Evolutionary conservation across 1,139 yeast genomes (phyloP), one percentile per base, ranked within the genome.

Genomic region (Saccharomyces hybrid): DNA sequence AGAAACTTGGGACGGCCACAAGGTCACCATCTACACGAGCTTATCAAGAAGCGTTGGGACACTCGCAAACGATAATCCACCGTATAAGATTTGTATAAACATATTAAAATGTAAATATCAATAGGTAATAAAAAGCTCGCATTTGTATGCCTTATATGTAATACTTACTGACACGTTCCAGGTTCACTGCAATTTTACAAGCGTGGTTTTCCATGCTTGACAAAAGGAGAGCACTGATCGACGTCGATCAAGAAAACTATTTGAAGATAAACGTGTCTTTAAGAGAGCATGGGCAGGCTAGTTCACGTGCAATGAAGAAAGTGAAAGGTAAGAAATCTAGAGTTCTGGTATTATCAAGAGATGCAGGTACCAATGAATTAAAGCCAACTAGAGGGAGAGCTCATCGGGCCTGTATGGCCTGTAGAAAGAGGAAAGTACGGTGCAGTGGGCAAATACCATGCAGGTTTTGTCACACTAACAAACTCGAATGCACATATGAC

Each of bases 401-500:
- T 29, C 81, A 93, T 0, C 74, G 93, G 54, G 96, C 96, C 2
- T 89, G 96, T 69, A 93, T 86, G 64, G 83, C 83, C 57, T 89
- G 95, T 70, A 73, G 85, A 64, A 75, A 81, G 69, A 84, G 87
- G 68, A 89, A 89, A 70, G 91, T 88, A 63, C 86, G 86, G 66
- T 89, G 96, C 71, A 95, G 88, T 60, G 96, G 96, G 14, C 82
- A 83, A 65, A 84, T 83, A 63, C 96, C 96, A 1, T 89, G 96
- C 71, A 84, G 85, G 51, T 95, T 87, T 68, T 88, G 96, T 68
- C 84, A 91, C 1, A 95, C 85, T 2, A 86, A 85, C 67, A 80
- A 86, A 7, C 84, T 84, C 68, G 79, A 77, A 53, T 84, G 93
- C 69, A 77, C 82, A 21, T 82, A 81, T 62, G 47, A 51, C 16